Conservation (phyloP, 495 filamentous ascomycete genomes). For the Tuber indicum region DNA sequence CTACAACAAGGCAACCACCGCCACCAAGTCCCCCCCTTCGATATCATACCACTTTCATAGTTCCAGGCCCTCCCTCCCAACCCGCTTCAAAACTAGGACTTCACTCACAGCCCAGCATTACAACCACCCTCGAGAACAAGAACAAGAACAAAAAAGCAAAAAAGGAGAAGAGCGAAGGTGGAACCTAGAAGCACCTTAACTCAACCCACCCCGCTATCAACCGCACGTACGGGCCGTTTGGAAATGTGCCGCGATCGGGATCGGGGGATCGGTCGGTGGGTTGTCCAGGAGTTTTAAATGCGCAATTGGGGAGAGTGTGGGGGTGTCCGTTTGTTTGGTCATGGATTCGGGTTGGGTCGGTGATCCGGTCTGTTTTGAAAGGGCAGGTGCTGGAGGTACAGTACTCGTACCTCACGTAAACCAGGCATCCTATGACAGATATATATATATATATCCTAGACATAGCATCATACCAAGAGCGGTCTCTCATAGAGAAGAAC, state of each 20-base stretch:
- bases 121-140: background rate
- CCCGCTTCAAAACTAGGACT: background rate
- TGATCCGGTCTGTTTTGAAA: background rate
- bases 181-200: background rate
- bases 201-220: background rate
- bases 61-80: no score
- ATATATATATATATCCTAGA: no score
- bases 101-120: background rate
- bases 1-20: background rate
- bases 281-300: background rate
- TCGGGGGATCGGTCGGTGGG: background rate
- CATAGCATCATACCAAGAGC: no score
- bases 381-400: background rate
- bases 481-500: no score
- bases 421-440: no score
- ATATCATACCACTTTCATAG: no score
- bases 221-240: background rate
- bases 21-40: no score
- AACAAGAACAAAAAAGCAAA: background rate
- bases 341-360: background rate
- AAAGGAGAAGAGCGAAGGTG: background rate
- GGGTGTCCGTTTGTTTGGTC: background rate
- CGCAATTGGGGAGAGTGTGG: background rate
- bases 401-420: no score
- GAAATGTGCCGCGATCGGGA: constrained; percentile 3